These are phyloP conservation scores for Laburnicola sp. DNA, from an alignment of 2,329 filamentous ascomycete genomes.

Conservation along the genomic window DNA sequence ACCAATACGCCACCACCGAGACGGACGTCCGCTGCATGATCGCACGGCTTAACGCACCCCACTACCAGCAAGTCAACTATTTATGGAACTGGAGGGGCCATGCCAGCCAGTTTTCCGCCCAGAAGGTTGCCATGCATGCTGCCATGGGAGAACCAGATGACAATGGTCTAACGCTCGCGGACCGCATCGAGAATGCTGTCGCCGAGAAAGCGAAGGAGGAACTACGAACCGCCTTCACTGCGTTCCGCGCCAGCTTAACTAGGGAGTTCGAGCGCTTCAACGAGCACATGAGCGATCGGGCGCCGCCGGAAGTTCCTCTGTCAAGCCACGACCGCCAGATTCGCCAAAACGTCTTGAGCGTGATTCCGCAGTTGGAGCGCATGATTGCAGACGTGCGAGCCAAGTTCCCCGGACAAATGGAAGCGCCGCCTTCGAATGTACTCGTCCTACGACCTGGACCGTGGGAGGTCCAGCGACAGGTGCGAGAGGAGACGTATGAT, in stretches of 20 bases:
- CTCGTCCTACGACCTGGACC: too few relatives aligned
- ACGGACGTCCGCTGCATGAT: slow-evolving; percentile 17
- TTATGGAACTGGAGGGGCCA: too few relatives aligned
- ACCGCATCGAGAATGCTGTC: slow-evolving; percentile 2
- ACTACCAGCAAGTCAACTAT: slow-evolving; percentile 4
- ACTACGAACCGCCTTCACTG: background rate
- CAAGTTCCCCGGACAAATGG: too few relatives aligned
- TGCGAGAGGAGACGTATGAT: too few relatives aligned
- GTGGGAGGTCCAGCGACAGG: too few relatives aligned
- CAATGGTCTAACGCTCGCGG: background rate
- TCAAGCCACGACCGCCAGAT: background rate
- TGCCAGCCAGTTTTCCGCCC: background rate
- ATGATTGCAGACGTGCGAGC: too few relatives aligned
- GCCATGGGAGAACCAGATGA: background rate
- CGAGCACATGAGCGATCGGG: slow-evolving; percentile 11
- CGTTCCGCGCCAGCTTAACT: background rate
- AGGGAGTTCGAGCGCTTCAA: slow-evolving; percentile 8
- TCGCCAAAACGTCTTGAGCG: background rate
- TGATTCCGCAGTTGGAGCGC: slow-evolving; percentile 6
- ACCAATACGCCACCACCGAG: slow-evolving; percentile 13
- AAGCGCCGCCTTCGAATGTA: too few relatives aligned
- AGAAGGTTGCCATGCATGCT: background rate
- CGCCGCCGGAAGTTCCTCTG: slow-evolving; percentile 8
- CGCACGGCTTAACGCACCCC: background rate
- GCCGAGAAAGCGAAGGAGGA: background rate